Base-by-base conservation (phyloP, 768 basidiomycete species). In the Mycena galericulata region DNA sequence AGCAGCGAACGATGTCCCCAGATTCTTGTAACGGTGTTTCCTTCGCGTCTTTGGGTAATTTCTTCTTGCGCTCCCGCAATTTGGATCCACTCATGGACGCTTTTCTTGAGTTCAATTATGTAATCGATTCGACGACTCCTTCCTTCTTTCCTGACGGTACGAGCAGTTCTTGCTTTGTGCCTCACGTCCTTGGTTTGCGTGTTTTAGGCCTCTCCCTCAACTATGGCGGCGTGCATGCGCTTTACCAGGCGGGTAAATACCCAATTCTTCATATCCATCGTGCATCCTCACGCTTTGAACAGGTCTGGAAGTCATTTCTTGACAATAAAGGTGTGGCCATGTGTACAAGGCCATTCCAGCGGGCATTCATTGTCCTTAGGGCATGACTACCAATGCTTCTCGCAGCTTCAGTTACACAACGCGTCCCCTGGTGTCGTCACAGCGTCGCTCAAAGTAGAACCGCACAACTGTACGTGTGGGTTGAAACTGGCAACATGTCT, bases 221-320 rank as follows among this genome's bases (percentile, higher is more conserved):
- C 29, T 38, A 66, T 70, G 56, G 46, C 68, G 12, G 69, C 66
- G 20, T 73, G 66, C 18, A 34, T 69, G 61, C 55, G 63, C 11
- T 49, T 43, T 14, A 65, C 74, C 18, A 46, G 62, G 62, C 41
- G 67, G 29, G 70, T 57, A 57, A 20, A 43, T 57, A 43, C 5
- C 47, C 15, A 17, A 9, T 20, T 0, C 11, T 12, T 34, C 32
- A 7, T 2, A 27, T 27, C n/a, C 0, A 41, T 43, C 20, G 26
- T 38, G 40, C 4, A 2, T 14, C 29, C 4, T 46, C 18, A 29
- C 53, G 20, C 11, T 18, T 24, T 40, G 29, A 24, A 43, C 75
- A 92, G 93, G 93, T 95, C 59, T 95, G 93, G 94, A 86, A 88
- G 74, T 93, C 91, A 7, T 95, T 95, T 75, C 69, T 94, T 3